Evolutionary conservation across 2,329 filamentous ascomycete genomes (phyloP).

Genomic region (Exophiala lecanii-corni): DNA sequence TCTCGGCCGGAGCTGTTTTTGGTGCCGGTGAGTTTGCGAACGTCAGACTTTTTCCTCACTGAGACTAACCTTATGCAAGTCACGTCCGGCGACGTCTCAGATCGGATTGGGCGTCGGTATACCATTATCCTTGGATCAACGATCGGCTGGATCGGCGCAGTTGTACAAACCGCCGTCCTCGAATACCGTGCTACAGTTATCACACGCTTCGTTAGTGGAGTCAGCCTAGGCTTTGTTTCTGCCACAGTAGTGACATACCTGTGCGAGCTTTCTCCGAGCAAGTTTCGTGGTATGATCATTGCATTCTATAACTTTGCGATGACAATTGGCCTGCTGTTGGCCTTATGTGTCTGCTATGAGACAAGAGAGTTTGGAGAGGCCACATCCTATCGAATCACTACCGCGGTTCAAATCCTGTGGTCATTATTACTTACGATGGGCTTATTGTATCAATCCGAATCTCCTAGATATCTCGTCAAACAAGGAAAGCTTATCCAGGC

Average conservation of each 20-base stretch:
- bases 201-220: background rate
- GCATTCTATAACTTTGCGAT: background rate
- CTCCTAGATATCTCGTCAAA: conserved; percentile 70
- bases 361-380: background rate
- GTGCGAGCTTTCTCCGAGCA: background rate
- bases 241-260: background rate
- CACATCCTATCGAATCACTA: background rate
- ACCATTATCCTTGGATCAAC: background rate
- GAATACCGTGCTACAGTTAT: background rate
- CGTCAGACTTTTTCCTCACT: too few relatives aligned
- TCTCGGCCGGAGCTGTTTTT: background rate
- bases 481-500: conserved; percentile 62
- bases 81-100: background rate
- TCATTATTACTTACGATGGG: conserved; percentile 38
- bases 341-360: background rate
- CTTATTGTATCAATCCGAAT: conserved; percentile 58
- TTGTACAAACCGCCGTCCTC: background rate
- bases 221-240: background rate
- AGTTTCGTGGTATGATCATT: background rate
- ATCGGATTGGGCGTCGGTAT: background rate
- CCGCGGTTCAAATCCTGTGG: background rate
- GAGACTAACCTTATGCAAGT: background rate
- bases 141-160: background rate
- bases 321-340: background rate
- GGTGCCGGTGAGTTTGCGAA: background rate